A percentile compares a stretch with the other conserved stretches of the same genome.
phyloP scores from a whole-genome alignment of 2,329 filamentous ascomycete species.

The Orbilia blumenaviensis region DNA sequence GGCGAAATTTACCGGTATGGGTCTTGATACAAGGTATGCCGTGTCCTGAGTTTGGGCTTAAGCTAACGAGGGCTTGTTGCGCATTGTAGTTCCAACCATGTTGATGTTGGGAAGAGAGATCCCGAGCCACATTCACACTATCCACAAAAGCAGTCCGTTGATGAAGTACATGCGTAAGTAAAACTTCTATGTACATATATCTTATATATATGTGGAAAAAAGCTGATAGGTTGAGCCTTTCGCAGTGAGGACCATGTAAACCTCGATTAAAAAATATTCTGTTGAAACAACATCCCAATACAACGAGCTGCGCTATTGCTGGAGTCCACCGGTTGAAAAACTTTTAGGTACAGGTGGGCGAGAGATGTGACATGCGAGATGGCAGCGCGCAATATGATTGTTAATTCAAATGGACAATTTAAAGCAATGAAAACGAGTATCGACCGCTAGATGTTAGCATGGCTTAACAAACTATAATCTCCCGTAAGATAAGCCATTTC shows the following conservation, averaged over 20 bases:
- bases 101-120: not conserved
- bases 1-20: not conserved
- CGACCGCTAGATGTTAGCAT: not conserved
- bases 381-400: not conserved
- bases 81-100: not conserved
- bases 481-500: conserved; percentile 10
- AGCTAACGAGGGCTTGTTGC: not conserved
- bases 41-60: not conserved
- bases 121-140: not conserved
- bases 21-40: not conserved
- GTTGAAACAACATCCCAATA: not conserved
- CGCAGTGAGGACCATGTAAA: not conserved
- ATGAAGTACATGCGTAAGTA: not conserved
- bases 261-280: not conserved
- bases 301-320: no score
- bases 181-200: not conserved
- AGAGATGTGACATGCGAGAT: no score
- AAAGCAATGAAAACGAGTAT: not conserved
- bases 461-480: not conserved
- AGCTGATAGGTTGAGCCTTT: not conserved
- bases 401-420: not conserved
- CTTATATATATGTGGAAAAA: not conserved
- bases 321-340: not conserved
- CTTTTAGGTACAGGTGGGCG: not conserved
- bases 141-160: not conserved